These are phyloP conservation scores for Verticillium klebahnii DNA, from an alignment of 2,329 filamentous ascomycete species.

Conservation along the genomic window DNA sequence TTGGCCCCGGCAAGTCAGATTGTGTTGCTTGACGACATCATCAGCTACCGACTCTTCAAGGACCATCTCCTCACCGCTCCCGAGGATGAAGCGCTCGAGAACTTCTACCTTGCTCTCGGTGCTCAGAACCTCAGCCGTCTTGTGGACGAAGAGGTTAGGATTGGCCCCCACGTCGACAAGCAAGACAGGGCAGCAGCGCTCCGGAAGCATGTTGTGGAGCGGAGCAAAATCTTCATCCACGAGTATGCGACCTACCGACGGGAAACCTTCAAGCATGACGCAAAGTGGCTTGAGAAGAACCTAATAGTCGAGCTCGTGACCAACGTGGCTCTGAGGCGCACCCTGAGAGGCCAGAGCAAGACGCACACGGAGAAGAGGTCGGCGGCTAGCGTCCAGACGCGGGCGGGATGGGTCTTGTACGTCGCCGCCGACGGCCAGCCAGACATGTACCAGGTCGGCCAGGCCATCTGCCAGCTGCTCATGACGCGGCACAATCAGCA, in stretches of 20 bases:
- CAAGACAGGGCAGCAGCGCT: constrained; percentile 66
- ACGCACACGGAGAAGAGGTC: constrained; percentile 71
- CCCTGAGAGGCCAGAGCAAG: constrained; percentile 66
- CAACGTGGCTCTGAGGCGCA: constrained; percentile 71
- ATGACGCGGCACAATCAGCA: constrained; percentile 81
- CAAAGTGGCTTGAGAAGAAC: constrained; percentile 86
- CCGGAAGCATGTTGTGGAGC: constrained; percentile 78
- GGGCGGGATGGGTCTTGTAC: constrained; percentile 63
- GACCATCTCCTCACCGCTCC: constrained; percentile 79
- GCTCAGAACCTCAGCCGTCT: constrained; percentile 70
- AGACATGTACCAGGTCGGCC: constrained; percentile 89
- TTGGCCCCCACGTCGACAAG: constrained; percentile 62
- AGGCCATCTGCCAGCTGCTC: constrained; percentile 76
- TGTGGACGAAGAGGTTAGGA: constrained; percentile 71
- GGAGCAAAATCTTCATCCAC: constrained; percentile 84
- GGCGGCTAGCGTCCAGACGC: constrained; percentile 57
- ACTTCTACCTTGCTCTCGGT: constrained; percentile 79
- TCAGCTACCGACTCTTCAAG: constrained; percentile 85
- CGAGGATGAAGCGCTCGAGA: constrained; percentile 81
- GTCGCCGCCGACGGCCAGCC: constrained; percentile 64
- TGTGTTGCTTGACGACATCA: constrained; percentile 81
- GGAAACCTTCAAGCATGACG: constrained; percentile 79
- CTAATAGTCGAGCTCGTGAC: constrained; percentile 73
- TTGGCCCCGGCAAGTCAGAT: constrained; percentile 68
- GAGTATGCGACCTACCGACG: constrained; percentile 65